Evolutionary conservation across 2,329 filamentous ascomycete species (phyloP).

Genomic region (Aciculosporium take): DNA sequence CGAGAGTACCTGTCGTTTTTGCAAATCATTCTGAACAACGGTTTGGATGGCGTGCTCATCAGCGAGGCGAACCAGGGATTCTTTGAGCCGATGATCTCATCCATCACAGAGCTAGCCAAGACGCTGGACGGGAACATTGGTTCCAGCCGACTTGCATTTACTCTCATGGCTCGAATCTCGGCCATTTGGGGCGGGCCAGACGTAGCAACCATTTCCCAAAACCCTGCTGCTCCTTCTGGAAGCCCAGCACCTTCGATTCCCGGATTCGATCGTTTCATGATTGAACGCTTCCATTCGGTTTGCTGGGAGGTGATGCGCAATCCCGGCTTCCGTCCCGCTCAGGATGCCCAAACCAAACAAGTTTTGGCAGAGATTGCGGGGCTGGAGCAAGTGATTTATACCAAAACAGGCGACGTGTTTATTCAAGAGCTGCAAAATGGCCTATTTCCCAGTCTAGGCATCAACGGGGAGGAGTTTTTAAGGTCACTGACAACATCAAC

Average conservation of each 20-base stretch:
- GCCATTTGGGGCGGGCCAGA: constrained; percentile 84
- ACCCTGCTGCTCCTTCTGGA: constrained; percentile 33
- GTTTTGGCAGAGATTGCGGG: constrained; percentile 78
- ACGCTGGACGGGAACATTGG: constrained; percentile 52
- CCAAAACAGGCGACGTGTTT: constrained; percentile 76
- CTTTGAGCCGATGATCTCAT: constrained; percentile 77
- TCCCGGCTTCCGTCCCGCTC: constrained; percentile 60
- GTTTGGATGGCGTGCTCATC: constrained; percentile 76
- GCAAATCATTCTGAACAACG: constrained; percentile 78
- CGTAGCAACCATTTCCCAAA: constrained; percentile 41
- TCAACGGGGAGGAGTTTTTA: constrained; percentile 47
- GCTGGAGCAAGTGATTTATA: constrained; percentile 78
- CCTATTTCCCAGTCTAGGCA: constrained; percentile 51
- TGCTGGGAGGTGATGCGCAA: constrained; percentile 82
- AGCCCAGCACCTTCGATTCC: constrained; percentile 50
- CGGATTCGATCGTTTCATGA: constrained; percentile 84
- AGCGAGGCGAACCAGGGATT: constrained; percentile 79
- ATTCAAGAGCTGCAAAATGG: constrained; percentile 50
- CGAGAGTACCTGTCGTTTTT: constrained; percentile 93
- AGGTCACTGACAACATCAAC: constrained; percentile 41
- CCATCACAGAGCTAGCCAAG: constrained; percentile 71
- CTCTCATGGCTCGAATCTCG: constrained; percentile 70
- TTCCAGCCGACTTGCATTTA: constrained; percentile 60
- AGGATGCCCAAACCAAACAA: constrained; percentile 76
- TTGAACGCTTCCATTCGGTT: constrained; percentile 73